Evolutionary conservation across 2,329 filamentous ascomycete species (phyloP), one percentile per base, ranked within the genome.

Genomic region (Parafenestella ontariensis): DNA sequence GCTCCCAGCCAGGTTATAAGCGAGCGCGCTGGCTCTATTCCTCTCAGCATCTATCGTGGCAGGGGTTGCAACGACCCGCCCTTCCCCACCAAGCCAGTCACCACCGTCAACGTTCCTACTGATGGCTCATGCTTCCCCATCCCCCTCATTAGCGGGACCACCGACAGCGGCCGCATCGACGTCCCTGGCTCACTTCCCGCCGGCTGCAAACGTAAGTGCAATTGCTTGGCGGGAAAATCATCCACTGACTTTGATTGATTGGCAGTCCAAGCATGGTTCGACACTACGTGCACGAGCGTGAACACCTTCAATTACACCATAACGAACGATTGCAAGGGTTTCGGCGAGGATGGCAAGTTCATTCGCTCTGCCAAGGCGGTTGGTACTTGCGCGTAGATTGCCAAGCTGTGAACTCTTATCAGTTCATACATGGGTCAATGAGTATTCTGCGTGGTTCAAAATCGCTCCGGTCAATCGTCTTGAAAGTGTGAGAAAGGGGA

Each of bases 61-160:
- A n/a, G 46, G 2, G 54, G 52, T 15, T 62, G 64, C 49, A 59
- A 59, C 24, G 41, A 43, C 15, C 39, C 23, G 36, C 48, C 28
- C 45, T 10, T 10, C 15, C 17, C 52, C 20, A 40, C 52, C 17
- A 40, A 39, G 8, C 56, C 59, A 13, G 31, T 60, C 18, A 56
- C 56, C 23, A 60, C 56, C 23, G 48, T 57, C 26, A 52, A 46
- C 33, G 48, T 65, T 17, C 60, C 58, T 31, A 50, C 60, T 3
- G 58, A 65, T 37, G 58, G 56, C 18, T 23, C 23, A 40, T 66
- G 62, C 47, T 59, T 57, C 51, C 15, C 33, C 10, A 56, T 58
- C 24, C 54, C 60, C 8, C 58, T 64, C 31, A 37, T 59, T 21
- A 58, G 51, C 42, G 56, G 54, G n/a, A 58, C 59, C 46, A 61